Conservation (phyloP, 73 alveolate genomes). For the Paramecium primaurelia region DNA sequence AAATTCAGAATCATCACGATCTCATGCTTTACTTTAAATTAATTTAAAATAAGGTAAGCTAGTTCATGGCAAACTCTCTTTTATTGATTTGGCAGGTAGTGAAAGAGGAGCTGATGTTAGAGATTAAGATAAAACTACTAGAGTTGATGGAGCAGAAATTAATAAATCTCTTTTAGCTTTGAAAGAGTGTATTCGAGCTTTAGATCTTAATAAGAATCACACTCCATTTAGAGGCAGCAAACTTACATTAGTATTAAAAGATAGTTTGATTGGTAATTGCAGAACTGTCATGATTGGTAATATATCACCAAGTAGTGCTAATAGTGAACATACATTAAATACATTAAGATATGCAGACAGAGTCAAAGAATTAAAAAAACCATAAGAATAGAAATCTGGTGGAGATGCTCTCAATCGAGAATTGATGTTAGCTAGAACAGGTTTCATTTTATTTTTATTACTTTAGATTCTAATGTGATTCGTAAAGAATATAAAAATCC, state of each 20-base stretch:
- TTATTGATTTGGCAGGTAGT: conserved; percentile 99
- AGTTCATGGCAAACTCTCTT: conserved; percentile 90
- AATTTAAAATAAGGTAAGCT: conserved; percentile 84
- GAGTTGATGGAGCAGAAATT: conserved; percentile 99
- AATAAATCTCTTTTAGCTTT: conserved; percentile 98
- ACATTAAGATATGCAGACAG: conserved; percentile 99
- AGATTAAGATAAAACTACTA: conserved; percentile 90
- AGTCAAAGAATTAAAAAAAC: conserved; percentile 98
- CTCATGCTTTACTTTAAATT: conserved; percentile 74
- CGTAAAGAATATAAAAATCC: conserved; percentile 19
- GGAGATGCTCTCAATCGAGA: conserved; percentile 9
- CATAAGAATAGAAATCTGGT: conserved; percentile 14
- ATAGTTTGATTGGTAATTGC: conserved; percentile 99
- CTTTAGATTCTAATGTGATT: background rate
- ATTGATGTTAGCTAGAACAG: conserved; percentile 19
- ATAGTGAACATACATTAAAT: conserved; percentile 98
- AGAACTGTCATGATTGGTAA: conserved; percentile 99
- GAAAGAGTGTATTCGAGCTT: conserved; percentile 99
- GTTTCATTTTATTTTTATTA: background rate
- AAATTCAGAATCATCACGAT: conserved; percentile 52
- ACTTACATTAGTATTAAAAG: conserved; percentile 85
- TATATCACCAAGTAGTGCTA: conserved; percentile 93
- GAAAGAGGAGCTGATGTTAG: conserved; percentile 99
- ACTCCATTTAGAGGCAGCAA: conserved; percentile 99
- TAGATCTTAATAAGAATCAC: conserved; percentile 94